Conservation (phyloP, 768 basidiomycete species). For the Tylopilus sp. region DNA sequence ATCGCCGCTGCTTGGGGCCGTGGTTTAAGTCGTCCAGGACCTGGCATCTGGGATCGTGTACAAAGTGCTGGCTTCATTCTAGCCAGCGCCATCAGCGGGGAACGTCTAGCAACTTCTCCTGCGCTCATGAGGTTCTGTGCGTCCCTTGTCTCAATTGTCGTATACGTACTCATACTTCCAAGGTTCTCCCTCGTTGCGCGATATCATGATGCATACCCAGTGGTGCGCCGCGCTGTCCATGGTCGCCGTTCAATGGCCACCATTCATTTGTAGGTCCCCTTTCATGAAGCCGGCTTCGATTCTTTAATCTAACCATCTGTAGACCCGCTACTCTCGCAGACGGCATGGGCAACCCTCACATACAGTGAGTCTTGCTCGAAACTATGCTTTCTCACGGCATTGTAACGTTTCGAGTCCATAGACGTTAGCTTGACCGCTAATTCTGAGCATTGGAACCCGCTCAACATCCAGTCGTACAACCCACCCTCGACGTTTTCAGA, state of each 20-base stretch:
- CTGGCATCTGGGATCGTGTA: constrained; percentile 64
- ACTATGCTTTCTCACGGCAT: constrained; percentile 9
- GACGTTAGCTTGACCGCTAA: constrained; percentile 71
- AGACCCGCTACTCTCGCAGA: constrained; percentile 90
- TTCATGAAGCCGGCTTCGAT: not conserved
- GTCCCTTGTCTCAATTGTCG: constrained; percentile 29
- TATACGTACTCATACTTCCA: constrained; percentile 12
- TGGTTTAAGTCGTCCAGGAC: constrained; percentile 53
- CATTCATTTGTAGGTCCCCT: constrained; percentile 71
- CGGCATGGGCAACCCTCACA: constrained; percentile 81
- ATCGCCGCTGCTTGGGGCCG: constrained; percentile 83
- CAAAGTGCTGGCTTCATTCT: constrained; percentile 86
- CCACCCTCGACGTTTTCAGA: constrained; percentile 70
- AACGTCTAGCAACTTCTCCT: constrained; percentile 78
- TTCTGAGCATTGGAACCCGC: constrained; percentile 63
- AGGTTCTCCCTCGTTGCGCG: constrained; percentile 92
- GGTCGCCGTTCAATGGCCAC: constrained; percentile 95
- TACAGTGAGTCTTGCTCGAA: constrained; percentile 52
- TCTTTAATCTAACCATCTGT: constrained; percentile 13
- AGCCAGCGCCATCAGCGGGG: constrained; percentile 91
- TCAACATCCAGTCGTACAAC: constrained; percentile 51
- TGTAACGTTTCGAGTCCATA: constrained; percentile 28
- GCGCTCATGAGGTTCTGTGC: constrained; percentile 86
- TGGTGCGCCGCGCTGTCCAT: constrained; percentile 88
- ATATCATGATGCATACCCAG: constrained; percentile 90